A percentile compares a stretch with the other conserved stretches of the same genome.
Conservation (phyloP, 2,329 filamentous ascomycete genomes). For the Alternaria incomplexa region DNA sequence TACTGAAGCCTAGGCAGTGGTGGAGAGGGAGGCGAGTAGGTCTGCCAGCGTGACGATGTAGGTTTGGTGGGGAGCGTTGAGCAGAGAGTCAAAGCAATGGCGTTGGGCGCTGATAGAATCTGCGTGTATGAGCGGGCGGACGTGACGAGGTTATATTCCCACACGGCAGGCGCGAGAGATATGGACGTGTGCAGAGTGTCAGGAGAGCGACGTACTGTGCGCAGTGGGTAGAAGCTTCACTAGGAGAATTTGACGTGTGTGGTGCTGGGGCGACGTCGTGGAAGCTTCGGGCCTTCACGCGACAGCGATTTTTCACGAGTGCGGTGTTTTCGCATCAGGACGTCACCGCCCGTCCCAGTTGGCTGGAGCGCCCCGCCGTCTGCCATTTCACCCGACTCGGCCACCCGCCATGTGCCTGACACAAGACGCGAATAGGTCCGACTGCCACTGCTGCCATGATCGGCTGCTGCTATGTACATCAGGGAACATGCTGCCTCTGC, state of each 20-base stretch:
- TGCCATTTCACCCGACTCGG: constrained; percentile 4
- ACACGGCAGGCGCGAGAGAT: background rate
- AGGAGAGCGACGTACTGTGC: constrained; percentile 9
- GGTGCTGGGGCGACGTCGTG: constrained; percentile 8
- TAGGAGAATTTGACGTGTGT: background rate
- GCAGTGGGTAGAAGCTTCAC: constrained; percentile 3
- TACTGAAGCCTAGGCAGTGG: constrained; percentile 46
- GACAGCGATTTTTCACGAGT: constrained; percentile 23
- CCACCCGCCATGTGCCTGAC: background rate
- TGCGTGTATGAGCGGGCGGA: constrained; percentile 3
- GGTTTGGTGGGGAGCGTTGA: constrained; percentile 9
- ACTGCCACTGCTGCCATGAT: background rate
- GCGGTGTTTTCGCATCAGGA: constrained; percentile 22
- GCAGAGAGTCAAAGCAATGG: constrained; percentile 24
- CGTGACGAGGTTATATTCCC: background rate
- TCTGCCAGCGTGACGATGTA: constrained; percentile 45
- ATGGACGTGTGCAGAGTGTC: background rate
- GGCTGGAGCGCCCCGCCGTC: constrained; percentile 15
- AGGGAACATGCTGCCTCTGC: background rate
- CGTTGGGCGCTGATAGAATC: constrained; percentile 19
- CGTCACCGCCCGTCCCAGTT: constrained; percentile 22
- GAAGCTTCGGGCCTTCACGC: constrained; percentile 22
- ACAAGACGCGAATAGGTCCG: background rate
- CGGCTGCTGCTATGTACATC: background rate
- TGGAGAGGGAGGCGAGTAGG: constrained; percentile 16